Evolutionary conservation across 2,329 filamentous ascomycete species (phyloP).

Genomic region (Cladophialophora yegresii): DNA sequence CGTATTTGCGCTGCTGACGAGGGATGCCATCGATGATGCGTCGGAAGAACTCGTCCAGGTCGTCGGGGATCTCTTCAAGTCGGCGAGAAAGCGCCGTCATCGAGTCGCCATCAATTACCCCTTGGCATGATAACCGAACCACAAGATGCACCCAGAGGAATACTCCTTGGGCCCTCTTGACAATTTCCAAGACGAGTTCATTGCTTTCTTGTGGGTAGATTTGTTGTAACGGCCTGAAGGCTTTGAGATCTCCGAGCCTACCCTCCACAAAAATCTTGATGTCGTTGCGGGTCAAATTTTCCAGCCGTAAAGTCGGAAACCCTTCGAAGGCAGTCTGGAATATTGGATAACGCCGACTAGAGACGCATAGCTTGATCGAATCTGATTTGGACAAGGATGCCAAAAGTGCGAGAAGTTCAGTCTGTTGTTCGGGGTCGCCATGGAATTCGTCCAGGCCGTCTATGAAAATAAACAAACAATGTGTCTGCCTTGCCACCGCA

Average conservation of each 20-base stretch:
- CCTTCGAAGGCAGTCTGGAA: not conserved
- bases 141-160: constrained; percentile 2
- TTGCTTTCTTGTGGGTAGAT: not conserved
- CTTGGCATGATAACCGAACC: not conserved
- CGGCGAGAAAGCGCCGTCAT: not conserved
- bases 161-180: not conserved
- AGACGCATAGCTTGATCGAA: not conserved
- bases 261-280: not conserved
- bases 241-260: not conserved
- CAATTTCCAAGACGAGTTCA: not conserved
- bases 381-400: not conserved
- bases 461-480: not conserved
- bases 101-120: not conserved
- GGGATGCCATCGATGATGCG: not conserved
- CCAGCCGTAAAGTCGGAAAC: not conserved
- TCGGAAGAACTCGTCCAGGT: constrained; percentile 2
- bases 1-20: not conserved
- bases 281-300: not conserved
- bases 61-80: not conserved
- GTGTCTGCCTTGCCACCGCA: not conserved
- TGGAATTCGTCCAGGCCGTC: not conserved
- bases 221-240: not conserved
- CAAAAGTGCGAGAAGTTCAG: not conserved
- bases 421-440: not conserved
- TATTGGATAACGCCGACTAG: not conserved